Evolutionary conservation across 2,329 filamentous ascomycete species (phyloP).

Genomic region (Aspergillus udagawae): DNA sequence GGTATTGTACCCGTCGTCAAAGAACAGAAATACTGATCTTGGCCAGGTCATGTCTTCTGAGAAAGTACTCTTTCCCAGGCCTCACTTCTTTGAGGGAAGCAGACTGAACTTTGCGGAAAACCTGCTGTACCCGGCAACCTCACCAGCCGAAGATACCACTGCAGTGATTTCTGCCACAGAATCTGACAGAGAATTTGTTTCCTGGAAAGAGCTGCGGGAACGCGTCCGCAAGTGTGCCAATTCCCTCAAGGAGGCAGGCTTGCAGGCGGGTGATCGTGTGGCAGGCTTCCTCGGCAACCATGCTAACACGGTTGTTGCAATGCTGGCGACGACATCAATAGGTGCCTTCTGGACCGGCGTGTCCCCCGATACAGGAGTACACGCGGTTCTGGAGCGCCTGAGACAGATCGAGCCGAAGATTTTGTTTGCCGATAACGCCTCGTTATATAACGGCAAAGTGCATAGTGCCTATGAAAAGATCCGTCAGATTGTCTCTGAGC

Average conservation of each 20-base stretch:
- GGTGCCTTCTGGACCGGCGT: constrained; percentile 93
- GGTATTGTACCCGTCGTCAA: too few relatives aligned
- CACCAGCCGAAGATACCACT: constrained; percentile 53
- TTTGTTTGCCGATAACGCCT: constrained; percentile 82
- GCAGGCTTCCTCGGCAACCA: constrained; percentile 85
- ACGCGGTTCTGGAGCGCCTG: constrained; percentile 82
- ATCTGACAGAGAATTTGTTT: constrained; percentile 58
- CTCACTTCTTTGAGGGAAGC: constrained; percentile 75
- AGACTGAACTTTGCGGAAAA: constrained; percentile 94
- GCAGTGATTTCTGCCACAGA: constrained; percentile 84
- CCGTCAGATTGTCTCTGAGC: constrained; percentile 64
- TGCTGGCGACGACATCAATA: constrained; percentile 76
- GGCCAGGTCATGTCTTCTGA: constrained; percentile 62
- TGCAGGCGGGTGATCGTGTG: constrained; percentile 60
- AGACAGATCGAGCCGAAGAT: constrained; percentile 78
- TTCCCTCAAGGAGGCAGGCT: constrained; percentile 62
- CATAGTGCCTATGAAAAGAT: constrained; percentile 80
- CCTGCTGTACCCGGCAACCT: constrained; percentile 69
- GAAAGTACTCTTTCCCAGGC: constrained; percentile 77
- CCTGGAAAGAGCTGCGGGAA: constrained; percentile 78
- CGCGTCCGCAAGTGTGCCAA: constrained; percentile 69
- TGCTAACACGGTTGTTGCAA: constrained; percentile 77
- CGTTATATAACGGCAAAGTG: constrained; percentile 84
- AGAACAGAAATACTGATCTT: constrained; percentile 5
- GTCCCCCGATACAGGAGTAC: constrained; percentile 86